A percentile compares a stretch with the other conserved stretches of the same genome.
Conservation (phyloP, 305 asterid genomes). For the Rubia peregrina region DNA sequence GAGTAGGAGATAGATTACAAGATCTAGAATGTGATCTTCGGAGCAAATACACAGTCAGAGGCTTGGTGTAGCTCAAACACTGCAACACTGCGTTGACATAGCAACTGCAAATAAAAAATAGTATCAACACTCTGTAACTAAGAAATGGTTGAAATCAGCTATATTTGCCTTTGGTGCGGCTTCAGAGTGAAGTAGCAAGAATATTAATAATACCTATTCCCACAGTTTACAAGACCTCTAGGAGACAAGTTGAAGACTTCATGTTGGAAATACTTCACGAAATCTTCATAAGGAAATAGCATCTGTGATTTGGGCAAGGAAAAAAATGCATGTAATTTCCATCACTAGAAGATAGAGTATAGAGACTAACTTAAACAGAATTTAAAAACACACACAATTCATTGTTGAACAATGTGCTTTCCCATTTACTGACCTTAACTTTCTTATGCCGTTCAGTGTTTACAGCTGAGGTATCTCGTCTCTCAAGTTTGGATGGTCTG, state of each 20-base stretch:
- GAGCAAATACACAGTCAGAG: constrained; percentile 64
- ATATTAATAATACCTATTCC: constrained; percentile 54
- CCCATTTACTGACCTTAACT: constrained; percentile 41
- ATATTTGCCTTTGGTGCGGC: not conserved
- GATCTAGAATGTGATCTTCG: constrained; percentile 68
- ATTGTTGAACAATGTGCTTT: constrained; percentile 6
- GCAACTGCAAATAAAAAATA: constrained; percentile 50
- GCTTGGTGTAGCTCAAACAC: constrained; percentile 79
- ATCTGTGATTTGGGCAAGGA: constrained; percentile 40
- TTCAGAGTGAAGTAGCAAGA: constrained; percentile 2
- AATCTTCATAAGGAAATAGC: constrained; percentile 86
- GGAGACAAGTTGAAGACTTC: constrained; percentile 51
- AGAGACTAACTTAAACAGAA: not conserved
- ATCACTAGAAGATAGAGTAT: constrained; percentile 5
- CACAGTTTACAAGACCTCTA: constrained; percentile 72
- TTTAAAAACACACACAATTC: not conserved
- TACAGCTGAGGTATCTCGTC: constrained; percentile 34
- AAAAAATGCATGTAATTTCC: constrained; percentile 14
- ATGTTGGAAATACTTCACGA: constrained; percentile 59
- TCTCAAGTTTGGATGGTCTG: constrained; percentile 41
- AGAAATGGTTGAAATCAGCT: not conserved
- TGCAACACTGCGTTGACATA: constrained; percentile 91
- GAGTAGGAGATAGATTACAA: constrained; percentile 31
- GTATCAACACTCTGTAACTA: not conserved
- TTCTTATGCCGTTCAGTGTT: constrained; percentile 36